Conservation (phyloP, 768 basidiomycete species). For the Rhizopogon sp. region DNA sequence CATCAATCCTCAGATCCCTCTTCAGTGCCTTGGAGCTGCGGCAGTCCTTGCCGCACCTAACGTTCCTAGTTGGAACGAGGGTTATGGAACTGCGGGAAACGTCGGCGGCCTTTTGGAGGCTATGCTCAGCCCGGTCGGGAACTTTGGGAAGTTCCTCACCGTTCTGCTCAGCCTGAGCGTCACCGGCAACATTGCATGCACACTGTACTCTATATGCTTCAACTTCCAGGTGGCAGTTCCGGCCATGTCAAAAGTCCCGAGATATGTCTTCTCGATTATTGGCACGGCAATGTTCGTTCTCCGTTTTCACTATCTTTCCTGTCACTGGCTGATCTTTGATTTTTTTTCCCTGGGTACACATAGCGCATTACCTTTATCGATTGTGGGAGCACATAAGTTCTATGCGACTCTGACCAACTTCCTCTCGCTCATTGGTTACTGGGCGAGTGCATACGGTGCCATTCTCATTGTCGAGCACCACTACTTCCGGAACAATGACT, state of each 20-base stretch:
- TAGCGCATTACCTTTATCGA: conserved; percentile 64
- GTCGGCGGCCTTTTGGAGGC: conserved; percentile 63
- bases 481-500: conserved; percentile 50
- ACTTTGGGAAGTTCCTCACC: conserved; percentile 67
- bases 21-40: conserved; percentile 63
- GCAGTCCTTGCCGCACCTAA: conserved; percentile 52
- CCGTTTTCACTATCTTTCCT: not conserved
- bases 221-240: conserved; percentile 70
- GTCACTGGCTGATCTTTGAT: conserved; percentile 6
- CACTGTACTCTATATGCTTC: conserved; percentile 77
- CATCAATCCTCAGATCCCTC: conserved; percentile 22
- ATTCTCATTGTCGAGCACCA: conserved; percentile 66
- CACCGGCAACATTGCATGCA: conserved; percentile 75
- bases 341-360: not conserved
- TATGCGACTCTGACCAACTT: conserved; percentile 60
- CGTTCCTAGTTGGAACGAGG: conserved; percentile 52
- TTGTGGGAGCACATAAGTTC: conserved; percentile 66
- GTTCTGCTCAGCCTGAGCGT: conserved; percentile 74
- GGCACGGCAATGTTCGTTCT: conserved; percentile 58
- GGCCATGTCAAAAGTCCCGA: conserved; percentile 49
- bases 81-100: conserved; percentile 47
- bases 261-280: conserved; percentile 65
- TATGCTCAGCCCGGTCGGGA: conserved; percentile 54
- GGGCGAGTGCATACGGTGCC: conserved; percentile 51
- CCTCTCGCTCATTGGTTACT: conserved; percentile 67